Base-by-base conservation (phyloP, 495 filamentous ascomycete genomes). In the Aspergillus wentii region DNA sequence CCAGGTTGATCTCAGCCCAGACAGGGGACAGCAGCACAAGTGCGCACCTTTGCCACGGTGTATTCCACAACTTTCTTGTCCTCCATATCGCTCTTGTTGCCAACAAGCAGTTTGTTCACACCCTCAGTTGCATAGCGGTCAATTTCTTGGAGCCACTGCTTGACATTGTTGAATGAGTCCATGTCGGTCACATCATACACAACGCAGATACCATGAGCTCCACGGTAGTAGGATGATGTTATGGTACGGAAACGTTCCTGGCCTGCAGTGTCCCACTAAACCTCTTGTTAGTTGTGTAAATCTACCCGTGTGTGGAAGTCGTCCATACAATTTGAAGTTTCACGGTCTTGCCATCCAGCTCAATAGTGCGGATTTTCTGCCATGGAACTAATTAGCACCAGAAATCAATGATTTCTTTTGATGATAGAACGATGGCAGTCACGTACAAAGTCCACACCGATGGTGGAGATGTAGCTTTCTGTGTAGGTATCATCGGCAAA, bases 1-100 rank as follows among this genome's bases (percentile, higher is more conserved):
- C 30, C 17, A 35, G n/a, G n/a, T n/a, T n/a, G n/a, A n/a, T n/a
- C n/a, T n/a, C n/a, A n/a, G n/a, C n/a, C n/a, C n/a, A n/a, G 4
- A 8, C n/a, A 32, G 10, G 11, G 27, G 22, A 30, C 14, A 16
- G 33, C 27, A 35, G 9, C 8, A 7, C 7, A 28, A 36, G 19
- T 22, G 30, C 72, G 17, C 66, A 96, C 92, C 86, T 98, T 98
- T 35, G 94, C 92, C 47, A 96, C 94, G 42, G 89, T 95, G 78
- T 98, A 97, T 61, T 97, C 94, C 27, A 98, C 92, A 8, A 97
- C 94, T 74, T 97, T 98, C 84, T 98, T 97, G 69, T 98, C 92
- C 49, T 92, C 80, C 87, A 98, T 97, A 86, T 98, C 92, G 64
- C 87, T 94, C 83, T 98, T 98, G 82, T 98, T 98, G 53, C 92